Evolutionary conservation across 768 basidiomycete species (phyloP), one percentile per base, ranked within the genome.

Genomic region (Galerina sulciceps): DNA sequence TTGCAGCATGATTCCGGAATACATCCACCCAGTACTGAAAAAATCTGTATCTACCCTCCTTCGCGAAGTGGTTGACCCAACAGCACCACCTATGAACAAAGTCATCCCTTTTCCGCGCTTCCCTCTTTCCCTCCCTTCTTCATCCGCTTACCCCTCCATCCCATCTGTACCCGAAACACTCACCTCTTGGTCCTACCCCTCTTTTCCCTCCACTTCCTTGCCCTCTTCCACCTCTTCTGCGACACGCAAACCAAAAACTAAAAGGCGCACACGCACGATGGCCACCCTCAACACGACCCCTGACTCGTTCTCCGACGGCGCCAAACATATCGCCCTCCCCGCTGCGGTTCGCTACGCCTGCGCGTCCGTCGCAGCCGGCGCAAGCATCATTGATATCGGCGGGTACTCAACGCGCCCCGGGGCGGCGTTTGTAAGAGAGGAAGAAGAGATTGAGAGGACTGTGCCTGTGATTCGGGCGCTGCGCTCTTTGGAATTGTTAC

Each of bases 261-360:
- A 51, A n/a, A 18, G 61, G 22, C 82, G 79, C 65, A 90, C 92
- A 0, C 81, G 84, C 55, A 69, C 98, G 57, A 98, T 99, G 96
- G 90, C 90, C 0, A 97, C 93, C 1, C 82, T 99, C 56, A 98
- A 99, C 69, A 83, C 83, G 6, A 98, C 96, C 0, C 96, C 96
- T 2, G 96, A 99, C 73, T 97, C 96, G 0, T 98, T 98, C 75
- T 98, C 96, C 0, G 95, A 98, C 61, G 94, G 94, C 10, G 81
- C 86, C 0, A 68, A 73, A 17, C 79, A 90, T 70, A 78, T 81
- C 60, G 80, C 79, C 0, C 62, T 87, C 10, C 63, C 80, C 0
- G 69, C 78, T 10, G 91, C 90, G 0, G 66, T 94, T 14, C 65
- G 68, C 2, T 90, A 89, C 60, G 77, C 80, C 0, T 60, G 67